Conservation (phyloP, 345 rosid species). For the Citrus inodora region DNA sequence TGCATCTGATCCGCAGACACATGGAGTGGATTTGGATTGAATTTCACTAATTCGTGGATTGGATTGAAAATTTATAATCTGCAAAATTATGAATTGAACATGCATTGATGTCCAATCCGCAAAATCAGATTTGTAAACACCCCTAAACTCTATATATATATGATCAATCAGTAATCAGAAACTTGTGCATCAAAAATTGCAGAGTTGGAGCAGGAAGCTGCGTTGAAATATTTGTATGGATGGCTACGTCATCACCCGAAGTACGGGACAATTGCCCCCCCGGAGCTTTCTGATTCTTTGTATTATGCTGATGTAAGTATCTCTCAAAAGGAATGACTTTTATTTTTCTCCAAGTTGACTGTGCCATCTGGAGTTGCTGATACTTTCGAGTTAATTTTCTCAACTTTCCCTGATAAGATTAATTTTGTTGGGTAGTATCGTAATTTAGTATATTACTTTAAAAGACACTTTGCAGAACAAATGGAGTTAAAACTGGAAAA, state of each 20-base stretch:
- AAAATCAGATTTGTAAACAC: no score
- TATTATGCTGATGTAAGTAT: slow-evolving; percentile 86
- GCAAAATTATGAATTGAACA: no score
- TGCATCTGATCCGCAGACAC: no score
- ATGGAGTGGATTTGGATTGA: no score
- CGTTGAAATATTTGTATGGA: slow-evolving; percentile 85
- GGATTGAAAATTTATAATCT: no score
- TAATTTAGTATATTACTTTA: neutral
- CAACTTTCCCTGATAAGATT: neutral
- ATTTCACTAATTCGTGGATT: no score
- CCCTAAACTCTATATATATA: neutral
- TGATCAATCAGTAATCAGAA: neutral
- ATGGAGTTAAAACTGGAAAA: neutral
- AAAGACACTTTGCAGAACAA: neutral
- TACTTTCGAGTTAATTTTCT: neutral
- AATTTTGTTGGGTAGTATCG: neutral
- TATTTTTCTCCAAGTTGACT: neutral
- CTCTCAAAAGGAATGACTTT: neutral
- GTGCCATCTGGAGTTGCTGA: neutral
- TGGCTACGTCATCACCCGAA: slow-evolving; percentile 90
- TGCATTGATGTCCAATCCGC: no score
- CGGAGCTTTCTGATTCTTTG: slow-evolving; percentile 62
- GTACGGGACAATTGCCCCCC: slow-evolving; percentile 67
- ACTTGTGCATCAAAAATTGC: slow-evolving; percentile 27
- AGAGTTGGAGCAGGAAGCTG: slow-evolving; percentile 97